A percentile compares a stretch with the other conserved stretches of the same genome.
These are phyloP conservation scores for Epichloe scottii DNA, from an alignment of 2,329 filamentous ascomycete species.

Conservation along the genomic window DNA sequence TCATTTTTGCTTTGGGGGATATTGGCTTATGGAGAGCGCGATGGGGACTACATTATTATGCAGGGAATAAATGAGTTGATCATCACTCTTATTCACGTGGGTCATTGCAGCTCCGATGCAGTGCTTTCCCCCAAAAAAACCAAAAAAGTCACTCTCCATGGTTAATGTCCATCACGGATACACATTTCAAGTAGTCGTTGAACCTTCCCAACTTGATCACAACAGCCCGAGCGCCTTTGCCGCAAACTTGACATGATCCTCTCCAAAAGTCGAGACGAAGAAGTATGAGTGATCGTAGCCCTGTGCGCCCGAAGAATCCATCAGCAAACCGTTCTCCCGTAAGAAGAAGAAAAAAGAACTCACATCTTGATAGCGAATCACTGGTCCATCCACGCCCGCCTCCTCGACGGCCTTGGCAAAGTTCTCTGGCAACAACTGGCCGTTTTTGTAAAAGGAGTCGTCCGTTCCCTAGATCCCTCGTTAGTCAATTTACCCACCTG, in stretches of 20 bases:
- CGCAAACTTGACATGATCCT: conserved; percentile 84
- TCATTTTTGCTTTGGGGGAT: neutral
- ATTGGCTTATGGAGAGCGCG: no score
- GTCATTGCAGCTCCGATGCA: no score
- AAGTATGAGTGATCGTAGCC: conserved; percentile 97
- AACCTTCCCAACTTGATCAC: conserved; percentile 4
- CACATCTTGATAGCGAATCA: conserved; percentile 69
- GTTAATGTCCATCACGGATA: no score
- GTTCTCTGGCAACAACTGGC: conserved; percentile 89
- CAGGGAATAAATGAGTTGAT: no score
- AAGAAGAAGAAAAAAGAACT: conserved; percentile 12
- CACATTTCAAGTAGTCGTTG: no score
- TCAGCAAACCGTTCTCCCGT: neutral
- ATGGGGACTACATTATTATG: no score
- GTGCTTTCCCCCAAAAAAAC: no score
- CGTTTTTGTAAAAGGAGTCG: conserved; percentile 94
- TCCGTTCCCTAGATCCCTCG: conserved; percentile 54
- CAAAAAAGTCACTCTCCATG: no score
- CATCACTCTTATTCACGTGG: no score
- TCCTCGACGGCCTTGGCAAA: conserved; percentile 68
- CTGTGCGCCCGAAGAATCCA: conserved; percentile 22
- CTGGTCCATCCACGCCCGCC: conserved; percentile 58
- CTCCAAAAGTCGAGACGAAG: conserved; percentile 83
- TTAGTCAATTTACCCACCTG: no score
- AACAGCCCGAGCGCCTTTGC: conserved; percentile 59